phyloP scores from a whole-genome alignment of 2,329 filamentous ascomycete genomes.

The Fusarium sp. region DNA sequence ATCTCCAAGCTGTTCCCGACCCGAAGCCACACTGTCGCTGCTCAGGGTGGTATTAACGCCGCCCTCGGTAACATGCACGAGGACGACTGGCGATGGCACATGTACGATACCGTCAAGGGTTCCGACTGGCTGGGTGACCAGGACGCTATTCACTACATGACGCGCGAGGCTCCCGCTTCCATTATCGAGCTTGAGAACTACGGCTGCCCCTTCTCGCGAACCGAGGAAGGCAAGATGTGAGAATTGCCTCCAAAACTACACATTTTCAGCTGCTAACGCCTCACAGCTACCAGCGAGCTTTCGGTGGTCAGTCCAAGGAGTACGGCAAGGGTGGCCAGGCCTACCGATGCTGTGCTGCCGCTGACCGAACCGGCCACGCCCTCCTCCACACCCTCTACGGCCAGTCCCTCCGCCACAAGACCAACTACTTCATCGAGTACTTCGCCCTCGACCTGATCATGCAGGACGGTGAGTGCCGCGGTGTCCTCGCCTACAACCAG shows the following conservation, averaged over 20 bases:
- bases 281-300: conserved; percentile 92
- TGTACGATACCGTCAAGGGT: conserved; percentile 99
- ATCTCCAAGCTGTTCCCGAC: conserved; percentile 90
- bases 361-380: conserved; percentile 96
- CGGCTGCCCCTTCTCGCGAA: conserved; percentile 96
- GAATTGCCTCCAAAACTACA: conserved; percentile 44
- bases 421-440: conserved; percentile 99
- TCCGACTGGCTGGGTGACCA: conserved; percentile 98
- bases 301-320: conserved; percentile 96
- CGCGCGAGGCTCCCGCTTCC: conserved; percentile 88
- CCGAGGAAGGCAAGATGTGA: conserved; percentile 94
- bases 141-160: conserved; percentile 99
- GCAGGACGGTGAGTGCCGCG: conserved; percentile 96
- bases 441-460: conserved; percentile 97
- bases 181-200: conserved; percentile 98
- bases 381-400: conserved; percentile 98
- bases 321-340: conserved; percentile 97
- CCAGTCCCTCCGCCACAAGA: conserved; percentile 96
- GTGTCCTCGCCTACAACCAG: conserved; percentile 97
- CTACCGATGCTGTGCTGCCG: conserved; percentile 96
- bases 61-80: conserved; percentile 96
- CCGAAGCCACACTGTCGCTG: conserved; percentile 85
- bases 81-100: conserved; percentile 99
- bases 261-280: conserved; percentile 23
- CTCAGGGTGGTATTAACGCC: conserved; percentile 87